These are phyloP conservation scores for Conoideocrella luteorostrata DNA, from an alignment of 2,329 filamentous ascomycete species.

Conservation along the genomic window DNA sequence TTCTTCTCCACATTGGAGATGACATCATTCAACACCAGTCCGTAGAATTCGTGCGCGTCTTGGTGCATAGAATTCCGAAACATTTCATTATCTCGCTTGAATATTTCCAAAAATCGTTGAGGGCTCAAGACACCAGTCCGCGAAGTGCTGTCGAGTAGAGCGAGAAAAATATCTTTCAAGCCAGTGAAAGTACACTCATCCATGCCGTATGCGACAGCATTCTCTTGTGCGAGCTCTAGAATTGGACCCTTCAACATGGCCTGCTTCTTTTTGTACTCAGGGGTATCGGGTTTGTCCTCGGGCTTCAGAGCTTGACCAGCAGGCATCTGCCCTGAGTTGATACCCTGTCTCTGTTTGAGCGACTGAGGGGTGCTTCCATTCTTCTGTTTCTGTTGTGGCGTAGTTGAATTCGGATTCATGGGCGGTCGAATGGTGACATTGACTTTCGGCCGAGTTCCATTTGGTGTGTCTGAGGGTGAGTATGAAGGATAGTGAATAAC, in stretches of 20 bases:
- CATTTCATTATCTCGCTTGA: slow-evolving; percentile 93
- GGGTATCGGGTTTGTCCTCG: slow-evolving; percentile 89
- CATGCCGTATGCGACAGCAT: slow-evolving; percentile 78
- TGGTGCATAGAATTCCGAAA: slow-evolving; percentile 97
- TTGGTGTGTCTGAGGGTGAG: slow-evolving; percentile 63
- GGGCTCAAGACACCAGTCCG: slow-evolving; percentile 88
- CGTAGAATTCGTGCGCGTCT: slow-evolving; percentile 95
- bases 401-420: slow-evolving; percentile 40
- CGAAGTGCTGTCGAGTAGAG: slow-evolving; percentile 72
- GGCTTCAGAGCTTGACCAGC: slow-evolving; percentile 56
- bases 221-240: slow-evolving; percentile 76
- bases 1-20: slow-evolving; percentile 91
- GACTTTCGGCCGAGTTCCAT: slow-evolving; percentile 49
- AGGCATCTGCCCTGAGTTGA: slow-evolving; percentile 47
- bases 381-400: slow-evolving; percentile 40
- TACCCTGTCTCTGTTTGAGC: slow-evolving; percentile 48
- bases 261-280: slow-evolving; percentile 97
- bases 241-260: slow-evolving; percentile 84
- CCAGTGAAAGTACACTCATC: slow-evolving; percentile 91
- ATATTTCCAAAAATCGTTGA: slow-evolving; percentile 85
- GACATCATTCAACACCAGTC: slow-evolving; percentile 89
- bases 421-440: slow-evolving; percentile 56
- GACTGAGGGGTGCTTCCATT: slow-evolving; percentile 49
- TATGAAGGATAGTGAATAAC: slow-evolving; percentile 83
- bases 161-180: slow-evolving; percentile 92